Evolutionary conservation across 352 stramenopile species (phyloP), one percentile per base, ranked within the genome.

Genomic region (Pythium sp.): DNA sequence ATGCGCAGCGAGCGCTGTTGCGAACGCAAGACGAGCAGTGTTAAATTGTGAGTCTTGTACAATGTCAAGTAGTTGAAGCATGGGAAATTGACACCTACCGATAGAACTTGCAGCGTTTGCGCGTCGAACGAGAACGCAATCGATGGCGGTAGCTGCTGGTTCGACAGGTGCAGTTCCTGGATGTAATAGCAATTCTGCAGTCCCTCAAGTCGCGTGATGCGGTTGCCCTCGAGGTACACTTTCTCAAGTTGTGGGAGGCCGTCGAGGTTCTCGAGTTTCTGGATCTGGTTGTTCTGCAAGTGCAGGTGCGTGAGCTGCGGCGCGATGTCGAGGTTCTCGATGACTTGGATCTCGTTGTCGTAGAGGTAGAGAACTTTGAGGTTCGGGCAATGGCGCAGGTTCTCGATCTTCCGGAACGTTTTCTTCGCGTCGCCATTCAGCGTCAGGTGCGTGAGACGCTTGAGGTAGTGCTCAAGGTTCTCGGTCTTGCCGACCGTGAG

Each of bases 361-460:
- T 93, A 93, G 53, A 93, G 72, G 63, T 93, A 93, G 2, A 93
- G 71, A 41, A 93, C 84, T 69, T 87, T 84, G 20, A 91, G 68
- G 36, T 85, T 84, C 24, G 83, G 83, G 38, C 83, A 91, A 69
- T 79, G 74, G 26, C 87, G 81, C 63, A 91, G 64, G 41, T 87
- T 79, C 57, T 90, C 78, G 34, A 91, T 90, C 26, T 72, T 72
- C 11, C 68, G 70, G 56, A 89, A 75, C 18, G 74, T 65, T 49
- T 43, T 24, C 54, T 67, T 64, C 46, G 68, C 72, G 46, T 78
- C 77, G 26, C 81, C 83, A 59, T 81, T 84, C 36, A 93, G 75
- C 58, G 79, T 86, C 47, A 92, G 49, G 68, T 92, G 86, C 30
- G 86, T 92, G 58, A 93, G 67, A 12, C 86, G 77, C 68, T 90